Conservation (phyloP, 2,329 filamentous ascomycete species). For the Penicillium polonicum region DNA sequence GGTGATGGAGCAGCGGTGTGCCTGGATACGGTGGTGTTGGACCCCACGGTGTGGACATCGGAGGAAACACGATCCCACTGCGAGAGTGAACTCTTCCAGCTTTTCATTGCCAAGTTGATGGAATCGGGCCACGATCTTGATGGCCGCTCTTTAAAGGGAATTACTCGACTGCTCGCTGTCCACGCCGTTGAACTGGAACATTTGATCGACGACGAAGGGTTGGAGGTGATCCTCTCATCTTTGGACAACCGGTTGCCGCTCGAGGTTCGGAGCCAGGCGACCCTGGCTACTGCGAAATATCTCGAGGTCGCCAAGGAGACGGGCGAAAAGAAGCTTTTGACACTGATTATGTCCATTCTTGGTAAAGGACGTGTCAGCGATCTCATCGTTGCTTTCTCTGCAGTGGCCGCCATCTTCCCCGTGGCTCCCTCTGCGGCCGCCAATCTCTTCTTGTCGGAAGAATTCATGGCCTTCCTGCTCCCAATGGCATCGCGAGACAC, state of each 20-base stretch:
- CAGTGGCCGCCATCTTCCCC: constrained; percentile 84
- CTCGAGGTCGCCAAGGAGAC: constrained; percentile 72
- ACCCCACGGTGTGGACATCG: constrained; percentile 46
- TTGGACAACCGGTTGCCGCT: constrained; percentile 79
- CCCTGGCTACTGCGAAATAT: constrained; percentile 77
- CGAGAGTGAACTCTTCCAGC: constrained; percentile 51
- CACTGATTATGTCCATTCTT: constrained; percentile 72
- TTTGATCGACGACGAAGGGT: constrained; percentile 64
- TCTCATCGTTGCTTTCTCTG: constrained; percentile 87
- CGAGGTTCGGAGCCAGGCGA: constrained; percentile 75
- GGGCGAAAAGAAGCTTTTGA: constrained; percentile 67
- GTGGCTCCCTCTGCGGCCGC: constrained; percentile 74
- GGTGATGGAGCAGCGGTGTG: constrained; percentile 49
- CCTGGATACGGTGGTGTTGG: constrained; percentile 48
- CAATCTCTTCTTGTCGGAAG: constrained; percentile 80
- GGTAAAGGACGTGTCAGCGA: constrained; percentile 78
- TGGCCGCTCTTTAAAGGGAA: constrained; percentile 59
- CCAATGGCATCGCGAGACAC: constrained; percentile 74
- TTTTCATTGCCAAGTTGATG: constrained; percentile 85
- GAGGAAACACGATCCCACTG: constrained; percentile 45
- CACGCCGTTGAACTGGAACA: constrained; percentile 51
- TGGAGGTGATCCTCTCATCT: constrained; percentile 82
- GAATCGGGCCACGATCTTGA: constrained; percentile 77
- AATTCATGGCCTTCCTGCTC: constrained; percentile 75
- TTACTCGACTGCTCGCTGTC: constrained; percentile 58